Base-by-base conservation (phyloP, 768 basidiomycete species). In the Boletales sp. region DNA sequence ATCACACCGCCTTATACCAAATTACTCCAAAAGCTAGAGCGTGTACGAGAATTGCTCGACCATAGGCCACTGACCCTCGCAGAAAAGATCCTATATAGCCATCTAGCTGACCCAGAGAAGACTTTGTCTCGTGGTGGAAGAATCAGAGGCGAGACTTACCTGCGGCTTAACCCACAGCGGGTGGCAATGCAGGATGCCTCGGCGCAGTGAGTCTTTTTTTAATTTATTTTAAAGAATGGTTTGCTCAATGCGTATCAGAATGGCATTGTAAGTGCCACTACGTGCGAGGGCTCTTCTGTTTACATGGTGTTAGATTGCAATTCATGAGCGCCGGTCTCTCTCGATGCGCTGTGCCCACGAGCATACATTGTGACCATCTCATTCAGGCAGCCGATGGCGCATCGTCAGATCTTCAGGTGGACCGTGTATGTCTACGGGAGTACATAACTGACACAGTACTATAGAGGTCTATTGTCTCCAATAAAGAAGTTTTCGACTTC, bases 111-210 rank as follows among this genome's bases (percentile, higher is more conserved):
- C 58, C 90, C 91, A 5, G 81, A 86, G 50, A 82, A 83, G 60
- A 82, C 74, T 47, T 70, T 94, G 41, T 77, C 78, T 32, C 70
- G 78, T 40, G 80, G 81, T 27, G 81, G 82, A 29, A 83, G 79
- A 56, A 77, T 92, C 36, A 77, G 94, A 59, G 95, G 94, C 17
- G 84, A 94, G 66, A 76, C 83, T 8, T 95, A 98, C 69, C 76
- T 99, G 41, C 94, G 94, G 72, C 80, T 99, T 31, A 78, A 73
- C 54, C 97, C 95, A 5, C 88, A 95, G 69, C 75, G 97, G 52
- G 97, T 98, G 29, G 97, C 97, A 13, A 97, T 98, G 91, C 95
- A 98, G 65, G 92, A 97, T 74, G 87, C 88, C 56, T 88, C 85
- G 50, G 84, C 90, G 38, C 90, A 93, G 88, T 62, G 72, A 70